Conservation (phyloP, 2,329 filamentous ascomycete genomes). For the Capronia americana region DNA sequence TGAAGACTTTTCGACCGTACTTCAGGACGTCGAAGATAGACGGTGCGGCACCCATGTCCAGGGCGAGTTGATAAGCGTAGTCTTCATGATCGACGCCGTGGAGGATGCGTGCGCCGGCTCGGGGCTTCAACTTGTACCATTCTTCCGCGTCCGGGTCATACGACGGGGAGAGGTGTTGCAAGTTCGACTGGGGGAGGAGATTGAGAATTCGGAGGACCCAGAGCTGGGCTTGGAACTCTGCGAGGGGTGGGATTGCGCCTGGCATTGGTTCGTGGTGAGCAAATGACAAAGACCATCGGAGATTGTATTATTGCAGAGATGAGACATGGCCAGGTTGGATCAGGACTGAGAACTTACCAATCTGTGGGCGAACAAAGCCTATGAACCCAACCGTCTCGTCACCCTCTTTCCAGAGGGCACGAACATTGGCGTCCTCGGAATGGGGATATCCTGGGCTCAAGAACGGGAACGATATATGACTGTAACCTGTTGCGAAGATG, state of each 20-base stretch:
- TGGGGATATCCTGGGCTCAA: constrained; percentile 12
- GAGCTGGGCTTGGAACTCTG: constrained; percentile 24
- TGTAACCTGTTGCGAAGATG: constrained; percentile 19
- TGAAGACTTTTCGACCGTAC: constrained; percentile 9
- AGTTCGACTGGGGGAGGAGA: constrained; percentile 13
- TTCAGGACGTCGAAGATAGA: constrained; percentile 7
- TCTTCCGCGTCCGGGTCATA: constrained; percentile 13
- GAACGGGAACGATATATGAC: constrained; percentile 18
- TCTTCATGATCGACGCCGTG: constrained; percentile 23
- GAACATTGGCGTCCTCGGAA: constrained; percentile 18
- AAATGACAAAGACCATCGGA: neutral
- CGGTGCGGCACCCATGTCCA: constrained; percentile 21
- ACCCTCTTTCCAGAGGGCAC: constrained; percentile 16
- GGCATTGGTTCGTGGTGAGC: neutral
- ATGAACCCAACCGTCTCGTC: constrained; percentile 24
- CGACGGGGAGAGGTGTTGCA: constrained; percentile 2
- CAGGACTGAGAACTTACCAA: constrained; percentile 13
- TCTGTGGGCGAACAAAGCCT: constrained; percentile 17
- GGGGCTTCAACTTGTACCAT: constrained; percentile 17
- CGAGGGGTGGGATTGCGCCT: constrained; percentile 20
- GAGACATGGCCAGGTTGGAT: neutral
- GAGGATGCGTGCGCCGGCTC: constrained; percentile 8
- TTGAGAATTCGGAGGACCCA: constrained; percentile 19
- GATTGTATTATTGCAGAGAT: neutral
- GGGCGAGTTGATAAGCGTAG: constrained; percentile 23